phyloP scores from a whole-genome alignment of 768 basidiomycete species.

The Tylopilus vinaceipallidus region DNA sequence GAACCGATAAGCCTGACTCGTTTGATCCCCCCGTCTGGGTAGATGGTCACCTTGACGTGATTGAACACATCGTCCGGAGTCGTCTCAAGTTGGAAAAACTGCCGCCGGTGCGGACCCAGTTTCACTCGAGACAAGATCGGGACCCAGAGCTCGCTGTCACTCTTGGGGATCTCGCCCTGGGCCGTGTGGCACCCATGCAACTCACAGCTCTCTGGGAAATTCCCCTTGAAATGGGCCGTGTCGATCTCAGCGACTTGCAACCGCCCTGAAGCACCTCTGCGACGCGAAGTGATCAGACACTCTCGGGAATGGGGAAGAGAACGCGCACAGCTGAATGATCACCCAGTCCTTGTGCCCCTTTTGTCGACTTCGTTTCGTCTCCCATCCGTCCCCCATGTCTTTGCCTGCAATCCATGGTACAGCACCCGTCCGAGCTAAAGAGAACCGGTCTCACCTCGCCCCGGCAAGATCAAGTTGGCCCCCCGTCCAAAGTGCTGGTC shows the following conservation, averaged over 20 bases:
- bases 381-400: conserved; percentile 99
- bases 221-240: conserved; percentile 94
- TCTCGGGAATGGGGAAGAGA: conserved; percentile 10
- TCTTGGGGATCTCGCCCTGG: conserved; percentile 37
- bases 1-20: conserved; percentile 81
- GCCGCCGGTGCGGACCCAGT: conserved; percentile 86
- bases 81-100: conserved; percentile 82
- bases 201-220: conserved; percentile 89
- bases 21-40: conserved; percentile 95
- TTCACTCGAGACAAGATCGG: conserved; percentile 72
- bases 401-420: conserved; percentile 42
- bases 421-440: background rate
- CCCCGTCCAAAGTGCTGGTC: conserved; percentile 97
- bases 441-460: conserved; percentile 54
- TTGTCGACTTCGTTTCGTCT: conserved; percentile 84
- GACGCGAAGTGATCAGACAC: background rate
- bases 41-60: conserved; percentile 85
- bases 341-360: conserved; percentile 89
- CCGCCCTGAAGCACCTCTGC: conserved; percentile 69
- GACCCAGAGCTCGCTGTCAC: conserved; percentile 55
- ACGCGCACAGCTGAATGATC: conserved; percentile 75
- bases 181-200: conserved; percentile 53
- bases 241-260: conserved; percentile 86
- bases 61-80: conserved; percentile 59
- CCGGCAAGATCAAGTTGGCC: conserved; percentile 87